Evolutionary conservation across 371 early-diverging fungal species (phyloP), one percentile per base, ranked within the genome.

Genomic region (Lichtheimia ramosa): DNA sequence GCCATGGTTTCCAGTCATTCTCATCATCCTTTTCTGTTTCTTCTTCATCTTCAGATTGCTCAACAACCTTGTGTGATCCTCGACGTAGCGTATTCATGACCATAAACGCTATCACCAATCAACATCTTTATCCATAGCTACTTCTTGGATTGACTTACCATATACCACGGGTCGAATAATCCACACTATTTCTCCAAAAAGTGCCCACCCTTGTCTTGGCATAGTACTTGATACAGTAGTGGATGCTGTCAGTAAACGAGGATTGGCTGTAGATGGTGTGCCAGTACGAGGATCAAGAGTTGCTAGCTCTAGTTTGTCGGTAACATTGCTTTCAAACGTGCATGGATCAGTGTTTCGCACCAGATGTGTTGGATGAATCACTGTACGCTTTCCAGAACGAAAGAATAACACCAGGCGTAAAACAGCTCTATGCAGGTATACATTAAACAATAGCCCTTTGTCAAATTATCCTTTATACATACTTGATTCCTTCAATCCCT

Each of bases 291-390:
- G 65, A 55, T 77, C 78, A 4, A 77, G 39, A 1, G 52, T 56
- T 0, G 61, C 54, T 7, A 74, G 50, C 27, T 74, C 75, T 20
- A 68, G 56, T 43, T 73, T 72, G n/a, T 70, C 73, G 3, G 57
- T 62, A 12, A 51, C 43, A 1, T 54, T 53, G 41, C 57, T n/a
- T 7, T 70, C 69, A 20, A 71, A 49, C 5, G 76, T 61, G 5
- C 48, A 16, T 16, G 76, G 65, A 52, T 73, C 76, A 12, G 73
- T 51, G 48, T 69, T 68, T 41, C 78, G 66, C 4, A 72, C 64
- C 6, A 72, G 59, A 48, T 77, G 78, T 5, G 75, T 74, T 25
- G 78, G 78, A 54, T 77, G 78, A 0, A 77, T 48, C 3, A 77
- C 49, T 60, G 71, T 74, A 15, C 56, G 51, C 12, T 43, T 46